Conservation (phyloP, 1,284 basidiomycete species). For the Trametes polyzona region DNA sequence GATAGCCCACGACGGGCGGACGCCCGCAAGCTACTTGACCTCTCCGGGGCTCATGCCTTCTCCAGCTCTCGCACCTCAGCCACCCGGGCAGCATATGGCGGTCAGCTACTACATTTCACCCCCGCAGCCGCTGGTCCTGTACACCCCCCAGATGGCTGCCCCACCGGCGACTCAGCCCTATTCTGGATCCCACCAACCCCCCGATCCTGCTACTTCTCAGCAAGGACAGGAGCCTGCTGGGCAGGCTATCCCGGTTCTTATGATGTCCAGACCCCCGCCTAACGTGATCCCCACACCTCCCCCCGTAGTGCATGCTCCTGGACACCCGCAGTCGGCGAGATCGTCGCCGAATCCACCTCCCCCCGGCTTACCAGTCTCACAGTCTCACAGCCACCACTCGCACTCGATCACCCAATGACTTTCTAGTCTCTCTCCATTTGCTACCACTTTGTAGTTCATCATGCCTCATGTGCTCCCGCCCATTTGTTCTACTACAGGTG, state of each 20-base stretch:
- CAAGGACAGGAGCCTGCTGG: constrained; percentile 9
- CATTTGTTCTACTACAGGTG: neutral
- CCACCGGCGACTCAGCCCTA: constrained; percentile 9
- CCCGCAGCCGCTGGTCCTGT: constrained; percentile 33
- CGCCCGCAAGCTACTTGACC: constrained; percentile 26
- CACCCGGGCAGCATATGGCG: constrained; percentile 27
- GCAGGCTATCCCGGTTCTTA: constrained; percentile 33
- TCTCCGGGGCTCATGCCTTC: constrained; percentile 24
- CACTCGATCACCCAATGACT: constrained; percentile 11
- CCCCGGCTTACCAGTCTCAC: constrained; percentile 10
- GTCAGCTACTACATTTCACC: constrained; percentile 30
- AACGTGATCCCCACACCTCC: constrained; percentile 22
- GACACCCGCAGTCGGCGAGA: constrained; percentile 6
- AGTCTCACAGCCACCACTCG: constrained; percentile 11
- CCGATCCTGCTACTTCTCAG: constrained; percentile 8
- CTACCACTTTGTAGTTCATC: neutral
- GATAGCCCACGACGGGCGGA: constrained; percentile 19
- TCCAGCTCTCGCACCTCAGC: constrained; percentile 29
- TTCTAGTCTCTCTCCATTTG: neutral
- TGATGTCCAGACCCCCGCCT: constrained; percentile 33
- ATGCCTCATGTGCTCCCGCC: neutral
- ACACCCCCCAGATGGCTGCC: constrained; percentile 23
- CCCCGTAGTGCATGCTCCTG: constrained; percentile 12
- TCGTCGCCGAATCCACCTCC: constrained; percentile 10
- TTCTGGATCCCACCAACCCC: constrained; percentile 4